Percentiles rank a stretch among this genome's conserved stretches.
Evolutionary conservation across 2,329 filamentous ascomycete genomes (phyloP).

Genomic region (Peltaster fructicola): DNA sequence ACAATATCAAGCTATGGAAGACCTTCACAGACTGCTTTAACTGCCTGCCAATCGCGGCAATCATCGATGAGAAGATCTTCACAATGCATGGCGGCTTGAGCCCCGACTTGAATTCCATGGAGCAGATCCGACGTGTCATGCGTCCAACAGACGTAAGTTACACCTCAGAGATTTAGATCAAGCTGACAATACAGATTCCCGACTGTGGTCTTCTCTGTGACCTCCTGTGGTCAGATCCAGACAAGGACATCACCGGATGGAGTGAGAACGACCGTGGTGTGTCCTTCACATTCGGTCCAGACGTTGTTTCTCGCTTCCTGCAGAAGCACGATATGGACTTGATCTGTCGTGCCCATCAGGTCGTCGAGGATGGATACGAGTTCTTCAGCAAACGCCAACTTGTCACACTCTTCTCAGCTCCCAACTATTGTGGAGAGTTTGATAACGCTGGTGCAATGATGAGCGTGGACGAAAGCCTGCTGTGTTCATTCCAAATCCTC

Average conservation of each 20-base stretch:
- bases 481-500: conserved; percentile 99
- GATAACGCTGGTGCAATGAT: conserved; percentile 99
- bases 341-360: conserved; percentile 96
- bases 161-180: conserved; percentile 7
- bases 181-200: conserved; percentile 51
- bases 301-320: conserved; percentile 91
- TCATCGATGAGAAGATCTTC: conserved; percentile 99
- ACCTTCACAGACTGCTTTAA: conserved; percentile 99
- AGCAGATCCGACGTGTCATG: conserved; percentile 98
- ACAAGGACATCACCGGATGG: conserved; percentile 99
- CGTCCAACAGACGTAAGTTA: conserved; percentile 86
- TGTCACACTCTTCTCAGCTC: conserved; percentile 92
- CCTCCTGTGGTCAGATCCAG: conserved; percentile 94
- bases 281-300: conserved; percentile 93
- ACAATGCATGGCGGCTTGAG: conserved; percentile 98
- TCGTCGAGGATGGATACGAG: conserved; percentile 97
- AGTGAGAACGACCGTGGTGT: conserved; percentile 98
- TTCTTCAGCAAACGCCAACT: conserved; percentile 98
- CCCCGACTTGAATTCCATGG: conserved; percentile 97
- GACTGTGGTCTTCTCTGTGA: conserved; percentile 96
- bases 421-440: conserved; percentile 98
- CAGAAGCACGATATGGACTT: conserved; percentile 99
- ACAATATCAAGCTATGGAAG: conserved; percentile 99
- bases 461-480: conserved; percentile 94
- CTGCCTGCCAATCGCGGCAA: conserved; percentile 91